Evolutionary conservation across 2,329 filamentous ascomycete genomes (phyloP).

Genomic region (Colletotrichum higginsianum): DNA sequence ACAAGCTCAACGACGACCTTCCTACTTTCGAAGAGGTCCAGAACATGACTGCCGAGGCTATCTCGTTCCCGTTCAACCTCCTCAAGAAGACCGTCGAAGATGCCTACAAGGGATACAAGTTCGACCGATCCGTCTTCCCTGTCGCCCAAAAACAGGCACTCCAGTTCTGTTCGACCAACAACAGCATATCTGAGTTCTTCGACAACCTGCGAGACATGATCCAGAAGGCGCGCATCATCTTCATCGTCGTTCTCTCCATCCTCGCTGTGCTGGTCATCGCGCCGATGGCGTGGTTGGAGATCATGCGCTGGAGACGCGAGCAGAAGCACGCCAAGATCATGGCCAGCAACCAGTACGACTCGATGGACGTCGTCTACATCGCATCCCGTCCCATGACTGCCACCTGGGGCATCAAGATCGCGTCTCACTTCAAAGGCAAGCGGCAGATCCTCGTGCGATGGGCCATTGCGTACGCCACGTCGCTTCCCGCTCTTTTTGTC

Average conservation of each 20-base stretch:
- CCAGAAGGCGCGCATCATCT: slow-evolving; percentile 78
- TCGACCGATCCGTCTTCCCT: slow-evolving; percentile 84
- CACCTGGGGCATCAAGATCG: slow-evolving; percentile 78
- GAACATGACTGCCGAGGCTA: slow-evolving; percentile 82
- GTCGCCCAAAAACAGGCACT: slow-evolving; percentile 86
- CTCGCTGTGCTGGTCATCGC: slow-evolving; percentile 81
- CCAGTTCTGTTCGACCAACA: slow-evolving; percentile 90
- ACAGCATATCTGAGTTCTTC: slow-evolving; percentile 89
- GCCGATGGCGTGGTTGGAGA: slow-evolving; percentile 86
- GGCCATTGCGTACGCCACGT: slow-evolving; percentile 90
- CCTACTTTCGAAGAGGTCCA: slow-evolving; percentile 88
- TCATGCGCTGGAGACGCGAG: slow-evolving; percentile 82
- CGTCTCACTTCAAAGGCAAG: slow-evolving; percentile 74
- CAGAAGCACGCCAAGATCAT: slow-evolving; percentile 79
- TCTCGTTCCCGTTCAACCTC: slow-evolving; percentile 85
- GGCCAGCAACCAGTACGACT: slow-evolving; percentile 77
- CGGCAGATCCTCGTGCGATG: slow-evolving; percentile 84
- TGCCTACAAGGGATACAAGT: slow-evolving; percentile 80
- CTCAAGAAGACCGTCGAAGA: slow-evolving; percentile 82
- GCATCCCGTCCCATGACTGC: slow-evolving; percentile 85
- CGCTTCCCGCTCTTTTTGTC: slow-evolving; percentile 86
- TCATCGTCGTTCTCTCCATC: slow-evolving; percentile 81
- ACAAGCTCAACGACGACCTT: slow-evolving; percentile 82
- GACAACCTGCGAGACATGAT: slow-evolving; percentile 76
- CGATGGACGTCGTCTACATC: slow-evolving; percentile 91